Evolutionary conservation across 257 asterid species (phyloP).

Genomic region (Eustoma russellianum): DNA sequence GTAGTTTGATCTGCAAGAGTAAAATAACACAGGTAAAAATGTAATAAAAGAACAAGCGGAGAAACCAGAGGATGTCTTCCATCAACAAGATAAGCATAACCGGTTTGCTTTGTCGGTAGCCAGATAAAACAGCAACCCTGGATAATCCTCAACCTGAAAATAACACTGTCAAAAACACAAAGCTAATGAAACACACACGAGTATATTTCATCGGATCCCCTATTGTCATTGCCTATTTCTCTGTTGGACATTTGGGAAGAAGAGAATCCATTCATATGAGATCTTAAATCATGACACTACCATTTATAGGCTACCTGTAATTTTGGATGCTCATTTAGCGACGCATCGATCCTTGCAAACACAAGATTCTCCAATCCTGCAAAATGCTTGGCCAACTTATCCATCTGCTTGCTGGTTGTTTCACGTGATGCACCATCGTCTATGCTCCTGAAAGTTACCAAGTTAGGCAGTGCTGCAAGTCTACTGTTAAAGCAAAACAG

Average conservation of each 20-base stretch:
- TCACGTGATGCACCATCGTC: conserved; percentile 98
- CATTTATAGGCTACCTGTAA: conserved; percentile 36
- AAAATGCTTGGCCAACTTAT: conserved; percentile 97
- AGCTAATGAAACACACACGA: too few species aligned
- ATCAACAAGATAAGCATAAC: conserved; percentile 22
- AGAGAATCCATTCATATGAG: too few species aligned
- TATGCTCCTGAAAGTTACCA: conserved; percentile 44
- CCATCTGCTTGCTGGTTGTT: conserved; percentile 72
- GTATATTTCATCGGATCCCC: too few species aligned
- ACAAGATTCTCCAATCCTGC: conserved; percentile 63
- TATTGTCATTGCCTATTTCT: too few species aligned
- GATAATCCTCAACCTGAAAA: conserved; percentile 75
- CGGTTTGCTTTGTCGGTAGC: conserved; percentile 58
- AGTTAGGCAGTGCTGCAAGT: neutral
- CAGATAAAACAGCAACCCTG: conserved; percentile 66
- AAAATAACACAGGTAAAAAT: conserved; percentile 1
- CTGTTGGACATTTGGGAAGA: too few species aligned
- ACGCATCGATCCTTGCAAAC: conserved; percentile 85
- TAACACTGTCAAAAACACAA: neutral
- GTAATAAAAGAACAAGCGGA: neutral
- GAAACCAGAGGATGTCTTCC: neutral
- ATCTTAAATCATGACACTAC: neutral
- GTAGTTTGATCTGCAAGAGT: conserved; percentile 43
- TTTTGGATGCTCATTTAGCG: conserved; percentile 73
- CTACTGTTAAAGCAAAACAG: too few species aligned